Conservation (phyloP, 345 rosid genomes). For the sweet orange (Citrus sinensis) region DVS_A1.0 CM039161.1:19050001-19050500, state of each 20-base stretch:
- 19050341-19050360: not conserved
- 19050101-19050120: not conserved
- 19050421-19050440: not conserved
- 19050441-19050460: not conserved
- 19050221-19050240: not conserved
- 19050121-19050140: conserved; percentile 12
- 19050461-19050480: not conserved
- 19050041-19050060: not conserved
- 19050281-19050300: not conserved
- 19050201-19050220: conserved; percentile 6
- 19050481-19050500: not conserved
- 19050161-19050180: not conserved
- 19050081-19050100: not conserved
- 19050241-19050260: conserved; percentile 4
- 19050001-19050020: too few species aligned
- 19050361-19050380: not conserved
- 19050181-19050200: not conserved
- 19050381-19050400: not conserved
- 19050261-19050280: not conserved
- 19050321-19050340: not conserved
- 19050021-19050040: not conserved
- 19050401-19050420: not conserved
- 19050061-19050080: not conserved
- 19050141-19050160: conserved; percentile 3
- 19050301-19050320: not conserved